These are phyloP conservation scores for Leccinellum albellum DNA, from an alignment of 768 basidiomycete genomes.

Conservation along the genomic window DNA sequence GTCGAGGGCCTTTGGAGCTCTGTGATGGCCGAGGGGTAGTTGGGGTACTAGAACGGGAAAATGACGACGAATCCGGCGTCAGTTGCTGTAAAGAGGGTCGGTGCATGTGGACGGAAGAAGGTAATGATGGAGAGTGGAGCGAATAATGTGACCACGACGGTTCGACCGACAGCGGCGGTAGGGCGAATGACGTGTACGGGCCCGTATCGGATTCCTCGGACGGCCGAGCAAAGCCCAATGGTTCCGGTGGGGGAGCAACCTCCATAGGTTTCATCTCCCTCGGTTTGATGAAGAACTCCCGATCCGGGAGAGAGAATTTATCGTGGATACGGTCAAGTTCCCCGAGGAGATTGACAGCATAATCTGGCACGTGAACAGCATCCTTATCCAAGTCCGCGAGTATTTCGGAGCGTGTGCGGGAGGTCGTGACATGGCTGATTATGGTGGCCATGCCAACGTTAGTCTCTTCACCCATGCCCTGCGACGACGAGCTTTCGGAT, in stretches of 20 bases:
- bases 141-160: constrained; percentile 19
- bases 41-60: constrained; percentile 30
- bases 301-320: constrained; percentile 31
- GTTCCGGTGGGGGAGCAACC: constrained; percentile 24
- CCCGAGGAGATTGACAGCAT: constrained; percentile 43
- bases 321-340: constrained; percentile 39
- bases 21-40: constrained; percentile 26
- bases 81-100: constrained; percentile 28
- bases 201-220: constrained; percentile 34
- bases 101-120: constrained; percentile 21
- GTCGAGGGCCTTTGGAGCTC: constrained; percentile 25
- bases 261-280: constrained; percentile 30
- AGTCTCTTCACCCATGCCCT: constrained; percentile 14
- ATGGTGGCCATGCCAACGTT: constrained; percentile 35
- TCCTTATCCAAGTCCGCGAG: constrained; percentile 33
- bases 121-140: constrained; percentile 16
- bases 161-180: constrained; percentile 25
- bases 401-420: constrained; percentile 37
- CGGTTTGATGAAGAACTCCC: constrained; percentile 27
- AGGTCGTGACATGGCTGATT: constrained; percentile 27
- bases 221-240: constrained; percentile 14
- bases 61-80: constrained; percentile 29
- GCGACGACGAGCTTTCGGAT: constrained; percentile 22
- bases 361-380: constrained; percentile 39
- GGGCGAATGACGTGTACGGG: constrained; percentile 30